These are phyloP conservation scores for Talaromyces sp. DNA, from an alignment of 2,329 filamentous ascomycete species.

Conservation along the genomic window DNA sequence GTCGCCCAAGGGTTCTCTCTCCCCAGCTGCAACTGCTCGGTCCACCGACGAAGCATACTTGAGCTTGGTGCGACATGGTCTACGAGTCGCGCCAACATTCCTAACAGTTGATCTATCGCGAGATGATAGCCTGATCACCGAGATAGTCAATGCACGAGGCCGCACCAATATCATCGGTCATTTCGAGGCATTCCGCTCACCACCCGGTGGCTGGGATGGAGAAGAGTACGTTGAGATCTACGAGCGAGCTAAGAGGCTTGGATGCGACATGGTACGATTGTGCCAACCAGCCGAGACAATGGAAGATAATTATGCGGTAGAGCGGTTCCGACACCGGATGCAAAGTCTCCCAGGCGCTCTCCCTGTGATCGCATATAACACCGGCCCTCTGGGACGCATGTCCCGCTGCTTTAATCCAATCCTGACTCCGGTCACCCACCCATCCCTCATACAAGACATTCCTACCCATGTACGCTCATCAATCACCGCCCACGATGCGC, in stretches of 20 bases:
- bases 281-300: slow-evolving; percentile 59
- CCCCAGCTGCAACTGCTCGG: slow-evolving; percentile 29
- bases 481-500: slow-evolving; percentile 66
- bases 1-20: slow-evolving; percentile 17
- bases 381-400: slow-evolving; percentile 62
- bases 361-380: slow-evolving; percentile 67
- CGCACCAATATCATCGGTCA: slow-evolving; percentile 65
- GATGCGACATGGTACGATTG: slow-evolving; percentile 66
- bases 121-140: slow-evolving; percentile 54
- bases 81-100: slow-evolving; percentile 66
- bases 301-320: slow-evolving; percentile 66
- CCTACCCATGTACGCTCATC: slow-evolving; percentile 50
- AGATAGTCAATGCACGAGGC: slow-evolving; percentile 56
- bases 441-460: slow-evolving; percentile 48
- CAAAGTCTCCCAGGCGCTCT: slow-evolving; percentile 48
- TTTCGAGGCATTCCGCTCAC: slow-evolving; percentile 47
- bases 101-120: slow-evolving; percentile 64
- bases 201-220: slow-evolving; percentile 59
- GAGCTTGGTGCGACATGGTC: slow-evolving; percentile 60
- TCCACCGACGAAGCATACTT: slow-evolving; percentile 51
- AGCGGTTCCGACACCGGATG: slow-evolving; percentile 57
- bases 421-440: slow-evolving; percentile 63
- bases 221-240: slow-evolving; percentile 60
- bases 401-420: slow-evolving; percentile 69
- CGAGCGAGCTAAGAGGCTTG: slow-evolving; percentile 58